Evolutionary conservation across 805 yeast species (phyloP).

Genomic region (Ogataea methanolica): DNA sequence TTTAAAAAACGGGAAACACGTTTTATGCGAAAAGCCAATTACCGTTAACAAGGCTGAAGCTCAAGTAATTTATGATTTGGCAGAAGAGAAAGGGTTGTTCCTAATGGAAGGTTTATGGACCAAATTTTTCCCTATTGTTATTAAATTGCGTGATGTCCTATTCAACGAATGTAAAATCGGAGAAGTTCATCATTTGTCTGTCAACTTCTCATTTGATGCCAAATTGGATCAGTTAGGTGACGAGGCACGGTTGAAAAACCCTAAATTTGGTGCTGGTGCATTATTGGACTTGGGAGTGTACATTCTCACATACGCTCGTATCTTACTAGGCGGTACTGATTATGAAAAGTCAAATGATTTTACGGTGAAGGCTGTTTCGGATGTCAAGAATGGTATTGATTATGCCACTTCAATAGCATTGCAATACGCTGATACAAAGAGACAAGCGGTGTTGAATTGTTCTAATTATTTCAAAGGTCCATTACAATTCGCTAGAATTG

Average conservation of each 20-base stretch:
- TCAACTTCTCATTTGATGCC: constrained; percentile 38
- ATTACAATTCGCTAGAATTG: constrained; percentile 11
- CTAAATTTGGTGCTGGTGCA: constrained; percentile 51
- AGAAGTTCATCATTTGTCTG: constrained; percentile 37
- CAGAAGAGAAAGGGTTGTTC: constrained; percentile 38
- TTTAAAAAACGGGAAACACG: constrained; percentile 43
- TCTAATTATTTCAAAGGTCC: constrained; percentile 9
- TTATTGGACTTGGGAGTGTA: constrained; percentile 54
- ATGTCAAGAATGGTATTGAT: constrained; percentile 41
- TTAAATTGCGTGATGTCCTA: constrained; percentile 32
- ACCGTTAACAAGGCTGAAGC: constrained; percentile 45
- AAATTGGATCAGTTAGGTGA: constrained; percentile 30
- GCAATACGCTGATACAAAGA: constrained; percentile 31
- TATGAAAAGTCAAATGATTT: constrained; percentile 22
- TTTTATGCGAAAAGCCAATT: constrained; percentile 52
- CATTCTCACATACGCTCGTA: constrained; percentile 41
- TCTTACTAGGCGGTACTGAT: constrained; percentile 34
- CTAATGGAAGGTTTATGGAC: constrained; percentile 63
- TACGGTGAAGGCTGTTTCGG: constrained; percentile 28
- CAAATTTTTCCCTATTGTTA: constrained; percentile 45
- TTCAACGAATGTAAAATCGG: constrained; percentile 42
- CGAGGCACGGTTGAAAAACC: constrained; percentile 37
- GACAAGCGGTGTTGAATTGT: constrained; percentile 35
- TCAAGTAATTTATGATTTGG: constrained; percentile 36
- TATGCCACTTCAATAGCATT: constrained; percentile 34